Conservation (phyloP, 345 rosid genomes). For the Pugionium dolabratum region DNA sequence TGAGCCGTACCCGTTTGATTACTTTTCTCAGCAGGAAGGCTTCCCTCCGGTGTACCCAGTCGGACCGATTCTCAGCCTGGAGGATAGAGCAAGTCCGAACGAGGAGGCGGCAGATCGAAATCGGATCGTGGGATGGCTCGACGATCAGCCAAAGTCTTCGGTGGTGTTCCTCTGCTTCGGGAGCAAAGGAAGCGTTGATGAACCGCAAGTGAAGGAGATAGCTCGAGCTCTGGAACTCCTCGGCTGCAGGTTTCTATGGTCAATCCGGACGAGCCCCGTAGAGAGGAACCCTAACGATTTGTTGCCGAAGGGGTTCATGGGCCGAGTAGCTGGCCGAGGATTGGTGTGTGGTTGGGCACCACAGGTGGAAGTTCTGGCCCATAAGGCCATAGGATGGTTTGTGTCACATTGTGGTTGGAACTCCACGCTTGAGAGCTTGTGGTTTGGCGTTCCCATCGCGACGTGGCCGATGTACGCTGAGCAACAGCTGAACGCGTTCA, state of each 20-base stretch:
- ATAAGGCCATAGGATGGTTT: conserved; percentile 49
- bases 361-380: conserved; percentile 45
- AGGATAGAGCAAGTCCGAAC: conserved; percentile 32
- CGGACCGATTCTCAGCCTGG: conserved; percentile 47
- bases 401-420: conserved; percentile 69
- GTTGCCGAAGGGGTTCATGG: conserved; percentile 48
- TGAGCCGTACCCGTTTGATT: conserved; percentile 40
- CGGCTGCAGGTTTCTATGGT: conserved; percentile 45
- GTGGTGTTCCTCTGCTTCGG: conserved; percentile 60
- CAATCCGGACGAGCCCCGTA: conserved; percentile 8
- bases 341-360: conserved; percentile 50
- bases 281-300: conserved; percentile 8
- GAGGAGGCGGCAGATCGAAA: conserved; percentile 26
- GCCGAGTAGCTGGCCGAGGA: conserved; percentile 36
- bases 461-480: conserved; percentile 60
- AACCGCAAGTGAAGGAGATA: conserved; percentile 46
- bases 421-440: conserved; percentile 53
- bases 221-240: conserved; percentile 45
- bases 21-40: background rate
- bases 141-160: conserved; percentile 48
- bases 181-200: conserved; percentile 44
- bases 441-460: conserved; percentile 48
- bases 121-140: conserved; percentile 49
- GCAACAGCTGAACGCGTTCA: conserved; percentile 55
- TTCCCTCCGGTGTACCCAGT: conserved; percentile 38